Evolutionary conservation across 108 stramenopile species (phyloP), one percentile per base, ranked within the genome.

Genomic region (Nitzschia putrida): DNA sequence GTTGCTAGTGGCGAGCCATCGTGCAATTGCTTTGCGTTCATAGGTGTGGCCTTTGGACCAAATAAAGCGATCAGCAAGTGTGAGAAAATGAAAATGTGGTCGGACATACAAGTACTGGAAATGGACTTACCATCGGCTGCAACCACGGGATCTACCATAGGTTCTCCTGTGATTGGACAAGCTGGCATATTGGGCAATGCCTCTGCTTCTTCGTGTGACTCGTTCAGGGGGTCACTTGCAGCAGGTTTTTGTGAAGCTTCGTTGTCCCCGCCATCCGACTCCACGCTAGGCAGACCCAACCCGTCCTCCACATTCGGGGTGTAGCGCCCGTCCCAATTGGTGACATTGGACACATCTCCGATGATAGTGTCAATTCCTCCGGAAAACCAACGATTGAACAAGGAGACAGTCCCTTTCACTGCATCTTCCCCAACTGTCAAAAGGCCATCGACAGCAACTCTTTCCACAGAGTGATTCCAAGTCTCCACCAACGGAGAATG

Each of bases 141-240:
- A 0, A 85, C 95, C n/a, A 97, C 98, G 7, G 98, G 98, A 64
- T 97, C 92, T 1, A 76, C 66, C 94, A 97, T 97, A 42, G 94
- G 89, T 26, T 77, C 75, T 22, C 87, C 83, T 6, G 97, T 95
- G 38, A 98, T 97, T 9, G 97, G 97, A 70, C 98, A 98, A 23
- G 64, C 65, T 37, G 93, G 93, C 91, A 95, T 95, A 20, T 86
- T 86, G 8, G 88, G 89, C 10, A 91, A 57, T 11, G 88, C 73
- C 13, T 80, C 63, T 55, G 54, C 60, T 12, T 44, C 44, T 53
- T 74, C 63, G 53, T 55, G 42, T 0, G 40, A 57, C 1, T 71
- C 76, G 37, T 72, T 61, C 5, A 42, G 43, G 12, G 29, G 13
- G n/a, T 42, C 66, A 56, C 49, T 37, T 26, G 39, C 41, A 11